Conservation (phyloP, 2,329 filamentous ascomycete species). For the Arthrobotrys sinensis region DNA sequence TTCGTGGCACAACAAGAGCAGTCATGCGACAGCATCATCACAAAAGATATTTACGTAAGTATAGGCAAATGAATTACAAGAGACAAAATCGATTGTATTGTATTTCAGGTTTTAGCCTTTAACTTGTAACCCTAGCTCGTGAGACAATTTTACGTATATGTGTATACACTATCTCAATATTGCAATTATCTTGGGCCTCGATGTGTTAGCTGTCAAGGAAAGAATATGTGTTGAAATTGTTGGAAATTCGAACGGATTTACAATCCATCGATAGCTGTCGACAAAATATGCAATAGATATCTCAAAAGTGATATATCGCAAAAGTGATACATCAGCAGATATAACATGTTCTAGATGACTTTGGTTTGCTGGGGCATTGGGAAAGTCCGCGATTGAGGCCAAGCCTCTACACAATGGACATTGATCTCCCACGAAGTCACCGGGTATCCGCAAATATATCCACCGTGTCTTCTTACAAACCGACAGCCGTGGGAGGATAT, state of each 20-base stretch:
- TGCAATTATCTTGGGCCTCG: too few species aligned
- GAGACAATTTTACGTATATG: too few species aligned
- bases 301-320: slow-evolving; percentile 13
- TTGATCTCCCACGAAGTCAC: too few species aligned
- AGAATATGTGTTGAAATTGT: slow-evolving; percentile 27
- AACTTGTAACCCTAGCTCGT: too few species aligned
- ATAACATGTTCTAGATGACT: too few species aligned
- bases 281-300: not conserved
- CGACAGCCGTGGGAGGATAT: too few species aligned
- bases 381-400: not conserved
- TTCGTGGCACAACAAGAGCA: slow-evolving; percentile 12
- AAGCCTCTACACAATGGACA: too few species aligned
- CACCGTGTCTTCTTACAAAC: too few species aligned
- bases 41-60: slow-evolving; percentile 3
- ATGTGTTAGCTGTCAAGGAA: too few species aligned
- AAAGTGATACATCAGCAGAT: slow-evolving; percentile 1
- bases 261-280: not conserved
- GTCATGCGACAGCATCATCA: slow-evolving; percentile 4
- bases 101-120: not conserved
- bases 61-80: not conserved
- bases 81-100: not conserved
- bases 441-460: too few species aligned
- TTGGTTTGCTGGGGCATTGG: not conserved
- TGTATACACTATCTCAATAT: too few species aligned
- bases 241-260: not conserved